These are phyloP conservation scores for Penicillium cosmopolitanum DNA, from an alignment of 495 filamentous ascomycete genomes.

Conservation along the genomic window DNA sequence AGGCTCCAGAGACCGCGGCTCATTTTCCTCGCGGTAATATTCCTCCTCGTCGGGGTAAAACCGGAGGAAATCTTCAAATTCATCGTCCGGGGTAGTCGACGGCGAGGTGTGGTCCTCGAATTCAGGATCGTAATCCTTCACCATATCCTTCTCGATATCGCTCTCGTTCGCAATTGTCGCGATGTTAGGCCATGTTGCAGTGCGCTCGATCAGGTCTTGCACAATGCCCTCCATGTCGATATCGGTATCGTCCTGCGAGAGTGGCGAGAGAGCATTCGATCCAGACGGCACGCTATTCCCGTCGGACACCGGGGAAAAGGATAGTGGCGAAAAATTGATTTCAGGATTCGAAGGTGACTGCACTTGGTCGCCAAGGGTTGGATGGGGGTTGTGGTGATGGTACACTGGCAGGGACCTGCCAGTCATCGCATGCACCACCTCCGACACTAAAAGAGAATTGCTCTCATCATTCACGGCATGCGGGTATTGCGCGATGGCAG, in stretches of 20 bases:
- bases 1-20: constrained; percentile 9
- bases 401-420: constrained; percentile 6
- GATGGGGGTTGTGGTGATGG: constrained; percentile 3
- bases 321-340: constrained; percentile 27
- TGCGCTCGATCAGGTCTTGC: constrained; percentile 26
- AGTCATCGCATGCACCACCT: constrained; percentile 39
- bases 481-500: constrained; percentile 41
- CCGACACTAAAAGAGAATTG: constrained; percentile 25
- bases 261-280: constrained; percentile 17
- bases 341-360: neutral
- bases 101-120: constrained; percentile 22
- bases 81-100: constrained; percentile 25
- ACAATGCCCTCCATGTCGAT: constrained; percentile 25
- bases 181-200: constrained; percentile 19
- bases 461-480: constrained; percentile 23
- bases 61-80: constrained; percentile 38
- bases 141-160: constrained; percentile 28
- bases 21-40: constrained; percentile 23
- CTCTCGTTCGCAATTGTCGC: constrained; percentile 30
- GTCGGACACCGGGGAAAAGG: constrained; percentile 24
- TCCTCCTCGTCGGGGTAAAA: constrained; percentile 43
- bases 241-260: constrained; percentile 14
- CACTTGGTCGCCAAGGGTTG: constrained; percentile 8
- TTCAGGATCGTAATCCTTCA: constrained; percentile 35
- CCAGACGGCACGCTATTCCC: constrained; percentile 27